A percentile compares a stretch with the other conserved stretches of the same genome.
Conservation (phyloP, 208 protist genomes). For the Porcisia hertigi region DNA sequence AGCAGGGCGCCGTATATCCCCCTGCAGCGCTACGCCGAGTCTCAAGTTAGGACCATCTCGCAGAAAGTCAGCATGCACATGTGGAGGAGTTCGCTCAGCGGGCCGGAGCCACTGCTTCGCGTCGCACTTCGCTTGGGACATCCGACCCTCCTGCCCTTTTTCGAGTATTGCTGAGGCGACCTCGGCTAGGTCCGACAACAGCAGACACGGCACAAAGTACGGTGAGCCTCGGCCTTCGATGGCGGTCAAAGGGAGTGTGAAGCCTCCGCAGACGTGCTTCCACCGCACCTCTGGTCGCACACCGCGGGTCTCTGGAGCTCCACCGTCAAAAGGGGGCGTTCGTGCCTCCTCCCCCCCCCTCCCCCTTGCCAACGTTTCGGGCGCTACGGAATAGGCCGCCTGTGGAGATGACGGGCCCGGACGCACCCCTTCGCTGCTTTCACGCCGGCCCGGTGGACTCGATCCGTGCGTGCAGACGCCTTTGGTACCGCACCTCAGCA, state of each 20-base stretch:
- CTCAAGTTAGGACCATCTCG: not conserved
- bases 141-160: not conserved
- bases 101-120: not conserved
- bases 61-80: not conserved
- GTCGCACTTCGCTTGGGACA: not conserved
- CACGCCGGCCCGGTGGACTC: not conserved
- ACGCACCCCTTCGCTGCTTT: not conserved
- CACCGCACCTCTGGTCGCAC: not conserved
- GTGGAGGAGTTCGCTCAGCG: not conserved
- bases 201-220: too few relatives aligned
- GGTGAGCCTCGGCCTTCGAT: too few relatives aligned
- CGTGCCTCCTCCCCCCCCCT: too few relatives aligned
- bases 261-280: too few relatives aligned
- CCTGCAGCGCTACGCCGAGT: not conserved
- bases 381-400: not conserved
- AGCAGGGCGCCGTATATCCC: not conserved
- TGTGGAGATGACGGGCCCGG: not conserved
- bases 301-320: too few relatives aligned
- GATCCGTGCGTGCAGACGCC: not conserved
- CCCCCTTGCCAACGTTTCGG: not conserved
- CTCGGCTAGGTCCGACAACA: not conserved
- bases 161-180: not conserved
- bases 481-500: conserved; percentile 3
- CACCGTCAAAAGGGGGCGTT: too few relatives aligned
- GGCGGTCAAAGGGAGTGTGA: too few relatives aligned